phyloP scores from a whole-genome alignment of 2,329 filamentous ascomycete genomes.

The Pochonia chlamydosporia region DNA sequence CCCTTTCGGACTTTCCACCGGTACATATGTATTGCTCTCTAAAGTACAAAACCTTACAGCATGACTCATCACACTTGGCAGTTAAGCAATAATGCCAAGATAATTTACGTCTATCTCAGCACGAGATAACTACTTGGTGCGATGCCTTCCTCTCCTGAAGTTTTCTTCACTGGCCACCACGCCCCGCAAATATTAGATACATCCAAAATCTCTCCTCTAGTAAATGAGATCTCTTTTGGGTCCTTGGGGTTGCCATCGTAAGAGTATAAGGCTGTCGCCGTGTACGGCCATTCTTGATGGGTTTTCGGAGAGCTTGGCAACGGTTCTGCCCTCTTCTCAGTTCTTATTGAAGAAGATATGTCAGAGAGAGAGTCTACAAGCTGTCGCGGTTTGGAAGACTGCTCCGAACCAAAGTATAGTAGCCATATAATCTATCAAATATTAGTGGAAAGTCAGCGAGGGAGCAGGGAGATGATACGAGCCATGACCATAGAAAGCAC shows the following conservation, averaged over 20 bases:
- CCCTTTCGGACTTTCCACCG: too few relatives aligned
- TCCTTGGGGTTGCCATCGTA: not conserved
- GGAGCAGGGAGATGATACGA: too few relatives aligned
- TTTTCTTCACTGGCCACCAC: not conserved
- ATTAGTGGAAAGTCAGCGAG: not conserved
- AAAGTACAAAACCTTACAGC: too few relatives aligned
- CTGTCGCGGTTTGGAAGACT: too few relatives aligned
- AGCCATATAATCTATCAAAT: not conserved
- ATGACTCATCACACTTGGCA: too few relatives aligned
- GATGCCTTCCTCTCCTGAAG: not conserved
- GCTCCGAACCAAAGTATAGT: not conserved
- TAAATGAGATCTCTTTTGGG: not conserved
- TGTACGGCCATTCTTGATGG: not conserved
- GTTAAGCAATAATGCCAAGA: too few relatives aligned
- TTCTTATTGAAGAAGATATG: not conserved
- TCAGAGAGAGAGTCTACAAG: not conserved
- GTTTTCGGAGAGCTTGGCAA: too few relatives aligned
- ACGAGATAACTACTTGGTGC: too few relatives aligned
- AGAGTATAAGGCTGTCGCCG: not conserved
- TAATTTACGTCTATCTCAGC: too few relatives aligned
- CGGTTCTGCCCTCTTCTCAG: too few relatives aligned
- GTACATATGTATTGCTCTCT: too few relatives aligned
- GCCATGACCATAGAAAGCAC: not conserved
- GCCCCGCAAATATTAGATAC: not conserved
- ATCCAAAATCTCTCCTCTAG: not conserved